Evolutionary conservation across 768 basidiomycete genomes (phyloP).

Genomic region (Porphyrellus cyaneotinctus): DNA sequence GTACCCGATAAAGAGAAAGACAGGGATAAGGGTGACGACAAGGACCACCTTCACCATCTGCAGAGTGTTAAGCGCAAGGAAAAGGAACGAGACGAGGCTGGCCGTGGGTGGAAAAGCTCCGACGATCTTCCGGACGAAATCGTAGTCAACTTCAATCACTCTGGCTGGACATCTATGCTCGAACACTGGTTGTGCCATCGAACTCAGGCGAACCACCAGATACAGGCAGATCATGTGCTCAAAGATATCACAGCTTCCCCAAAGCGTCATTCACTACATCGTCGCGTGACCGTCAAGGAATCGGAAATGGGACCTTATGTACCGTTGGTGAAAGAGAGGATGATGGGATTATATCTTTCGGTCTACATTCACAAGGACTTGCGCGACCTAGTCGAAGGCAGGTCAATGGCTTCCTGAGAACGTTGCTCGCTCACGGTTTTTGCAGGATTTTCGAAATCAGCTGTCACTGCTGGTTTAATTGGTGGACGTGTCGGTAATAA

Average conservation of each 20-base stretch:
- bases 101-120: conserved; percentile 32
- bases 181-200: conserved; percentile 66
- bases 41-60: conserved; percentile 23
- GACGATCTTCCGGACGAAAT: conserved; percentile 36
- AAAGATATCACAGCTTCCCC: conserved; percentile 38
- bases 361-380: conserved; percentile 73
- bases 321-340: conserved; percentile 79
- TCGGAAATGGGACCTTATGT: conserved; percentile 71
- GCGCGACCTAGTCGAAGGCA: conserved; percentile 60
- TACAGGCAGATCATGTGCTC: conserved; percentile 14
- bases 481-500: conserved; percentile 93
- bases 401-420: conserved; percentile 1
- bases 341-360: conserved; percentile 86
- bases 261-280: conserved; percentile 42
- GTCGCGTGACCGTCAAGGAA: conserved; percentile 41
- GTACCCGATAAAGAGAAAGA: conserved; percentile 44
- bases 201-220: conserved; percentile 24
- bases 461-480: conserved; percentile 85
- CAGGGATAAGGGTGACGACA: conserved; percentile 31
- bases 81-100: conserved; percentile 35
- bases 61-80: conserved; percentile 34
- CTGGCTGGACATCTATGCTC: conserved; percentile 72
- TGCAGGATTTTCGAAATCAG: conserved; percentile 69
- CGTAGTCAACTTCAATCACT: conserved; percentile 28
- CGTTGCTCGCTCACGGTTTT: not conserved